Base-by-base conservation (phyloP, 1,139 yeast species). In the Candida tetrigidarum region DNA sequence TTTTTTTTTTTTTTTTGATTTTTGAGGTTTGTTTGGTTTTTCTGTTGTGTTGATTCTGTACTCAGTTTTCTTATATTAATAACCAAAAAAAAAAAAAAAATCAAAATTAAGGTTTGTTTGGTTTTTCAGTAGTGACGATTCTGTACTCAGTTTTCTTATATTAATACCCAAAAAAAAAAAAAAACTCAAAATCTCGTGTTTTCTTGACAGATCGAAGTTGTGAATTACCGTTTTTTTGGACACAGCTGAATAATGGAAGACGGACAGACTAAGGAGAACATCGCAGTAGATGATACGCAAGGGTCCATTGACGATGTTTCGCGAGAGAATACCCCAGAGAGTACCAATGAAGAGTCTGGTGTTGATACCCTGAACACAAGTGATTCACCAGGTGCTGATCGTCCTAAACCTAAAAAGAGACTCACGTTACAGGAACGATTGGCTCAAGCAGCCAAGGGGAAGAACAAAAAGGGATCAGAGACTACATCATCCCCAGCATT, bases 351-450 rank as follows among this genome's bases (percentile, higher is more conserved):
- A 5, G 35, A 32, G 6, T 18, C 35, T 2, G n/a, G n/a, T n/a
- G n/a, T n/a, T n/a, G n/a, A n/a, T n/a, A n/a, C n/a, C 35, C 35
- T 9, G 35, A 32, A 11, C n/a, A 12, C 27, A n/a, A 37, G 18
- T 28, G 30, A 26, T 18, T 18, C 35, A 32, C 29, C 33, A 36
- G 12, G 29, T 22, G 25, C 11, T 9, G 35, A 32, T 18, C 22
- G 22, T 10, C 23, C 35, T 3, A 53, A 52, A 38, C 57, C 59
- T 12, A 58, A 62, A 29, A 81, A 82, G 54, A 71, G 88, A 53
- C 67, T 86, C 37, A 78, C 95, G 0, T 69, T 88, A 55, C 92
- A 89, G 58, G 96, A 90, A 57, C 70, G 97, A 51, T 70, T 90
- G 46, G 95, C 95, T 1, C 66, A 84, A 54, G 97, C 97, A 1